phyloP scores from a whole-genome alignment of 2,329 filamentous ascomycete species.

The Fusarium irregulare region DNA sequence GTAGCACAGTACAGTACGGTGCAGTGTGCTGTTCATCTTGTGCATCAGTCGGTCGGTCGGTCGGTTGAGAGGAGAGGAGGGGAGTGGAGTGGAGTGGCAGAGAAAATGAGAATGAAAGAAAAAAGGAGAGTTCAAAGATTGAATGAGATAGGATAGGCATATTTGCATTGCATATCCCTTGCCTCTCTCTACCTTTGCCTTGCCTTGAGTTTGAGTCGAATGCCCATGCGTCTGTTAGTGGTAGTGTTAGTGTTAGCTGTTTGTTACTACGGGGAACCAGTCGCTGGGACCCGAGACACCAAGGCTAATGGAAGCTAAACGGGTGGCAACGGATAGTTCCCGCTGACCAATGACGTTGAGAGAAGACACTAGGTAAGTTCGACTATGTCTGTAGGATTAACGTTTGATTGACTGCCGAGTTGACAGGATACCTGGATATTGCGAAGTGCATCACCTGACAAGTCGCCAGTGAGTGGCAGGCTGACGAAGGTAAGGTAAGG shows the following conservation, averaged over 20 bases:
- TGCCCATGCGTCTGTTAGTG: neutral
- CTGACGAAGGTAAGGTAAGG: neutral
- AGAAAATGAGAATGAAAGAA: neutral
- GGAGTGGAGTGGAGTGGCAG: neutral
- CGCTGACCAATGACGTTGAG: constrained; percentile 12
- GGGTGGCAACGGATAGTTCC: constrained; percentile 7
- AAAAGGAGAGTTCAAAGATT: neutral
- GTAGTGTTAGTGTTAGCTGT: constrained; percentile 3
- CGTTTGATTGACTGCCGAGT: constrained; percentile 18
- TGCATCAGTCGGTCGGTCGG: constrained; percentile 9
- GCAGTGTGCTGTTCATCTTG: neutral
- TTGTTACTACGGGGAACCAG: constrained; percentile 21
- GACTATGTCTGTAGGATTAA: constrained; percentile 12
- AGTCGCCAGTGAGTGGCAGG: neutral
- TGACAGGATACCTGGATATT: neutral
- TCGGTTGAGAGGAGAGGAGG: neutral
- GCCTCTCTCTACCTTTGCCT: neutral
- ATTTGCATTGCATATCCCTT: constrained; percentile 27
- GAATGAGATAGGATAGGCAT: constrained; percentile 18
- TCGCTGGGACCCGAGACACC: constrained; percentile 11
- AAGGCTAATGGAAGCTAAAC: constrained; percentile 6
- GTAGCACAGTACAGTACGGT: neutral
- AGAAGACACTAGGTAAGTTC: constrained; percentile 1
- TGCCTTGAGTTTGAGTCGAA: constrained; percentile 1
- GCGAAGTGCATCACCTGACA: neutral